Evolutionary conservation across 2,329 filamentous ascomycete genomes (phyloP), one percentile per base, ranked within the genome.

Genomic region (Aspergillus phoenicis): DNA sequence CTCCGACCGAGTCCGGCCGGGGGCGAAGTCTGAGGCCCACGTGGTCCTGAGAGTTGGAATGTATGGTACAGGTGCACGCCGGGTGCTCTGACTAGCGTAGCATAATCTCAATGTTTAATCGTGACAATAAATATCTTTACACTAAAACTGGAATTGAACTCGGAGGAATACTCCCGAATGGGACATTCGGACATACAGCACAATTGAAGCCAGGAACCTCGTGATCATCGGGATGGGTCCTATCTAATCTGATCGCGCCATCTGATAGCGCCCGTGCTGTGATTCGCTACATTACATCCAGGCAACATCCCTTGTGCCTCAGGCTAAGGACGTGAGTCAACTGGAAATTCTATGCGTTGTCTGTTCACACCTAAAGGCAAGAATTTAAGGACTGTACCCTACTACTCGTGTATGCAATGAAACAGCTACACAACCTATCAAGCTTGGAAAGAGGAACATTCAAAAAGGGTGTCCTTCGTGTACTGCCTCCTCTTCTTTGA

Each of bases 211-310:
- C 10, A 11, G 11, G 11, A 10, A 36, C 41, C 41, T 22, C 41
- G 41, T 45, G 41, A 45, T 45, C 41, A 20, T 45, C 20, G 41
- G 41, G 41, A 30, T 28, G 22, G n/a, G 24, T 5, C 15, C 33
- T 56, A 56, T 56, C 53, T 56, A 56, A 56, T 56, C 53, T 56
- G 53, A 56, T 56, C 53, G 26, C 11, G 1, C 53, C 53, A 56
- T 56, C 53, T 56, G 53, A 56, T 56, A 56, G 53, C 39, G 7
- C 3, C 22, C 39, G 24, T 8, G 17, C 24, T 47, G 1, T 56
- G 39, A 56, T 56, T 56, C 24, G 53, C 10, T 20, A 41, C 36
- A 8, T 24, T 24, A 20, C 36, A 15, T n/a, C 38, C 52, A 22
- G 28, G 17, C 41, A 22, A 8, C 33, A 36, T 5, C 8, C 17